phyloP scores from a whole-genome alignment of 73 alveolate species.

The Uronychia binucleata region DNA sequence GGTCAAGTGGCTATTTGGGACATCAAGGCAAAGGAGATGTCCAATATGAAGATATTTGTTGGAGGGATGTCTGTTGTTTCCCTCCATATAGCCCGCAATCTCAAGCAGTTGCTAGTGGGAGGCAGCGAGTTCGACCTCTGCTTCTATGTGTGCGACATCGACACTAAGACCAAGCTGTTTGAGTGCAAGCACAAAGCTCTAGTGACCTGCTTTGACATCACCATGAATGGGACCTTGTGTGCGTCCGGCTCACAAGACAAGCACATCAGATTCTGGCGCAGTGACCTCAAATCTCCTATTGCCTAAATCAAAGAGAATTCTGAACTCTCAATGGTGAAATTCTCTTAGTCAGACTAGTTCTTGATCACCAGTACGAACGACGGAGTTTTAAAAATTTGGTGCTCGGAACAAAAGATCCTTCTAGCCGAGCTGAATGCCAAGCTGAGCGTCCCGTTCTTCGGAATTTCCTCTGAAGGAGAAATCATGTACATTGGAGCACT shows the following conservation, averaged over 20 bases:
- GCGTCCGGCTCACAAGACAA: not conserved
- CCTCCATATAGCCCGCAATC: not conserved
- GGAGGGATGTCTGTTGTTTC: not conserved
- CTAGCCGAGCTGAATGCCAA: not conserved
- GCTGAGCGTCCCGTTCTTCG: not conserved
- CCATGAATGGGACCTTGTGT: not conserved
- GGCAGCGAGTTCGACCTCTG: not conserved
- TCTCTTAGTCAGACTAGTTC: not conserved
- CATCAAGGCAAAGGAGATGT: not conserved
- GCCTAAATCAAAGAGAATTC: not conserved
- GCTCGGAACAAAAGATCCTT: not conserved
- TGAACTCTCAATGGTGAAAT: not conserved
- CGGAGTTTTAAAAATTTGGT: not conserved
- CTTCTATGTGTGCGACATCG: not conserved
- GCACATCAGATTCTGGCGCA: not conserved
- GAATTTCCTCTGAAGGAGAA: not conserved
- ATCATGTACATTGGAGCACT: not conserved
- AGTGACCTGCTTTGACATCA: not conserved
- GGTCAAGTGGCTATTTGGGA: not conserved
- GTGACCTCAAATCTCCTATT: not conserved
- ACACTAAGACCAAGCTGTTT: not conserved
- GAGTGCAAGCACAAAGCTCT: not conserved
- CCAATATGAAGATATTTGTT: not conserved
- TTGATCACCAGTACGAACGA: not conserved
- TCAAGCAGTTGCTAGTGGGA: not conserved